Percentiles rank a stretch among this genome's conserved stretches.
Conservation (phyloP, 441 rosid genomes). For the Populus hybrid region DNA sequence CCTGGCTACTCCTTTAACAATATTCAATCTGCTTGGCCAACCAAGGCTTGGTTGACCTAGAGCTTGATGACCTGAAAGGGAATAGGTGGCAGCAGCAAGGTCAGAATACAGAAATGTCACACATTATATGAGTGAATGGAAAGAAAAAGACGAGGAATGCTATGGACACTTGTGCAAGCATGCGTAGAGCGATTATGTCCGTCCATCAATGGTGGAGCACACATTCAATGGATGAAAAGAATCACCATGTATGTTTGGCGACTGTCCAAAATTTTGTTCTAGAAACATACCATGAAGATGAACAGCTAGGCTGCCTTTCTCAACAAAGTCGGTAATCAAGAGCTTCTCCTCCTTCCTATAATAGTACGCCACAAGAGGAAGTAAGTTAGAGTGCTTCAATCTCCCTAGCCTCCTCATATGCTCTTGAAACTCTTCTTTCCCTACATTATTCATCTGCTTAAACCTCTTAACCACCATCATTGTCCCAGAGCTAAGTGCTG, state of each 20-base stretch:
- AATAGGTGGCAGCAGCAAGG: background rate
- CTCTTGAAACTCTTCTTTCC: constrained; percentile 73
- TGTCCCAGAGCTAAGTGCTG: constrained; percentile 41
- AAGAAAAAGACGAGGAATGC: background rate
- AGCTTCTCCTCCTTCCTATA: constrained; percentile 92
- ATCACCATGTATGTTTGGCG: background rate
- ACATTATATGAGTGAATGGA: background rate
- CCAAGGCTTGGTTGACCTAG: constrained; percentile 52
- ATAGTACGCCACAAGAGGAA: constrained; percentile 73
- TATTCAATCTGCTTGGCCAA: constrained; percentile 66
- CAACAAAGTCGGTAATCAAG: constrained; percentile 53
- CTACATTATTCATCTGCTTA: constrained; percentile 74
- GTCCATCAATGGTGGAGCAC: background rate
- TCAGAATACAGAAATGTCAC: background rate
- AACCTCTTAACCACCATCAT: constrained; percentile 82
- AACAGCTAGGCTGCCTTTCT: constrained; percentile 66
- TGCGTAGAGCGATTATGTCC: background rate
- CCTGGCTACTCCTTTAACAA: constrained; percentile 69
- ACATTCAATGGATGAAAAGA: background rate
- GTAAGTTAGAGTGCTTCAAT: constrained; percentile 62
- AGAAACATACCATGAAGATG: constrained; percentile 67
- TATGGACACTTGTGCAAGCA: constrained; percentile 4
- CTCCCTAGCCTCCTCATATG: constrained; percentile 79
- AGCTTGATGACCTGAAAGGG: constrained; percentile 52
- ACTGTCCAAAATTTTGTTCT: background rate